A percentile compares a stretch with the other conserved stretches of the same genome.
phyloP scores from a whole-genome alignment of 495 filamentous ascomycete species.

The Neurospora cerealis region DNA sequence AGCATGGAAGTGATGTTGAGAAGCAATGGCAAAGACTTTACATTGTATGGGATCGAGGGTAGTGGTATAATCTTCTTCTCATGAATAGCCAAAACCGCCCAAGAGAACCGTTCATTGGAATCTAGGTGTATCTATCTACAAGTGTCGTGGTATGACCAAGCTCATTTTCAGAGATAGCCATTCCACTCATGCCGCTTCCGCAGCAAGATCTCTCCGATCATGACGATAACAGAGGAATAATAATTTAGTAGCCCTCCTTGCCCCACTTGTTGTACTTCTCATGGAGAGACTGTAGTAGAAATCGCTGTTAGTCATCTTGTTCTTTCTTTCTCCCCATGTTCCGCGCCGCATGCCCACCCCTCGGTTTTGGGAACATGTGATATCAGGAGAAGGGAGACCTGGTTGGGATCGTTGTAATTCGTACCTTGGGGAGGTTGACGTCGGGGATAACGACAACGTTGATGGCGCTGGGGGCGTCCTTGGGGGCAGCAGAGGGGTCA shows the following conservation, averaged over 20 bases:
- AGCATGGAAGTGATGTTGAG: neutral
- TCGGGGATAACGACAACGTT: slow-evolving; percentile 89
- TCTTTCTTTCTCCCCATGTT: neutral
- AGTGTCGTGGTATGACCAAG: neutral
- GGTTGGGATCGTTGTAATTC: neutral
- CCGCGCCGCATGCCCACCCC: neutral
- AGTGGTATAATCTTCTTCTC: neutral
- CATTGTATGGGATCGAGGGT: neutral
- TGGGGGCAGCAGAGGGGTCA: slow-evolving; percentile 61
- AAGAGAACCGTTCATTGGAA: neutral
- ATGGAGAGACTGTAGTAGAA: slow-evolving; percentile 60
- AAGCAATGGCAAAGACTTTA: neutral
- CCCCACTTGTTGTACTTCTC: slow-evolving; percentile 98
- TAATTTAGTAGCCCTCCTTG: slow-evolving; percentile 59
- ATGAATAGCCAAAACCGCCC: neutral
- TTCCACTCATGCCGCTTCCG: neutral
- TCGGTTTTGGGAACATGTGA: neutral
- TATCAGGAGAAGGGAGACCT: neutral
- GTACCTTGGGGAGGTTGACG: slow-evolving; percentile 85
- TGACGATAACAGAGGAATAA: neutral
- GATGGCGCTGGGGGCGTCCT: slow-evolving; percentile 87
- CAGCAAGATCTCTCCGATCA: neutral
- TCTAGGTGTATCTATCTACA: neutral
- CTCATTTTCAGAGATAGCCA: neutral
- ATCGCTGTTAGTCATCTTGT: slow-evolving; percentile 11